These are phyloP conservation scores for Globisporangium emineosum DNA, from an alignment of 352 stramenopile species.

Conservation along the genomic window DNA sequence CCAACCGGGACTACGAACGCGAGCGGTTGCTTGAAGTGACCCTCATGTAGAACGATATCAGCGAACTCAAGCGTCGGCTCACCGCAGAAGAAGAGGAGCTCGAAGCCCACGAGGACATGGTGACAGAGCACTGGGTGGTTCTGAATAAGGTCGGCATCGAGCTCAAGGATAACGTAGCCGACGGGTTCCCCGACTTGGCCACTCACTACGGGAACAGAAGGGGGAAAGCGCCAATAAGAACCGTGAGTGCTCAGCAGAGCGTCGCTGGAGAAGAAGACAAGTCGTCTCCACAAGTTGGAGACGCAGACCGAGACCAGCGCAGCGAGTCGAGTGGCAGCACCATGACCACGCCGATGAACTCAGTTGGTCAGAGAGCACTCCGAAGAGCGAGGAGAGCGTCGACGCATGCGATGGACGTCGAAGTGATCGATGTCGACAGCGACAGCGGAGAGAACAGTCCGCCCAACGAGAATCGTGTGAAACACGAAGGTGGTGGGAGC, in stretches of 20 bases:
- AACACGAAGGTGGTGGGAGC: not conserved
- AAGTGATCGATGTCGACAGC: conserved; percentile 1
- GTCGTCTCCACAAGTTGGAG: too few species aligned
- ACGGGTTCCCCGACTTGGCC: conserved; percentile 47
- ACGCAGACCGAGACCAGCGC: not conserved
- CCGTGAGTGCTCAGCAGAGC: not conserved
- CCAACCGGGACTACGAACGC: conserved; percentile 17
- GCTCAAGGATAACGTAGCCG: conserved; percentile 40
- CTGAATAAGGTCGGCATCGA: conserved; percentile 69
- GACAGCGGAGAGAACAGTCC: conserved; percentile 1
- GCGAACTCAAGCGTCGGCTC: conserved; percentile 59
- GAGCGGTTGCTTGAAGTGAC: conserved; percentile 30
- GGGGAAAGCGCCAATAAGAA: not conserved
- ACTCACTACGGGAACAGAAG: conserved; percentile 46
- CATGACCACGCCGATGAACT: not conserved
- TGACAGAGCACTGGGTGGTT: conserved; percentile 49
- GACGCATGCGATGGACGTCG: not conserved
- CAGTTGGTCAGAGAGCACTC: not conserved
- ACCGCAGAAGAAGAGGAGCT: conserved; percentile 41
- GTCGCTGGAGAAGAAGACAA: too few species aligned
- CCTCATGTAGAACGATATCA: conserved; percentile 50
- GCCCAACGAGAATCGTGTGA: not conserved
- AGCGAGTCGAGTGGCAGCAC: not conserved
- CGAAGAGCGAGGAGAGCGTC: not conserved
- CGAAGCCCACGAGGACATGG: conserved; percentile 29